A percentile compares a stretch with the other conserved stretches of the same genome.
phyloP scores from a whole-genome alignment of 78 protist genomes.

The Andalucia godoyi region DNA sequence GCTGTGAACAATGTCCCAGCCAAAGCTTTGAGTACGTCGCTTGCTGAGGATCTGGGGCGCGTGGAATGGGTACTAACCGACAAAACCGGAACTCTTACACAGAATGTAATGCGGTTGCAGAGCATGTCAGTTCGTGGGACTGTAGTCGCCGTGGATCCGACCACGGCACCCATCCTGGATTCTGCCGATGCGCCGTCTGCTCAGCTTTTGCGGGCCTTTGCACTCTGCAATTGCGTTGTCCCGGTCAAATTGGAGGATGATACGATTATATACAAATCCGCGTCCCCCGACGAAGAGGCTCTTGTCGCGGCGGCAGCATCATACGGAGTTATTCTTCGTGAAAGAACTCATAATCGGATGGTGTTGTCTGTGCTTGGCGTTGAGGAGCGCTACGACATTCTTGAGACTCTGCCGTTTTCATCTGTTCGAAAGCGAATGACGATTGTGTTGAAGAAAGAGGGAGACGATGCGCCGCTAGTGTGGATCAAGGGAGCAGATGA shows the following conservation, averaged over 20 bases:
- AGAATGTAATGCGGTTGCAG: conserved; percentile 28
- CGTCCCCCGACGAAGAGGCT: conserved; percentile 67
- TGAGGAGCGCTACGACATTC: conserved; percentile 15
- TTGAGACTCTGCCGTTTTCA: conserved; percentile 46
- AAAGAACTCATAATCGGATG: neutral
- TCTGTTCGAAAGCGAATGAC: conserved; percentile 69
- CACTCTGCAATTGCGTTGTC: neutral
- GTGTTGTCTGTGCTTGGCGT: neutral
- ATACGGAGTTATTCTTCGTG: conserved; percentile 10
- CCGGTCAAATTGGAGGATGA: neutral
- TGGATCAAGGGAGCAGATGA: conserved; percentile 66
- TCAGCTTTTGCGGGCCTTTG: neutral
- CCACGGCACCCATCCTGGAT: neutral
- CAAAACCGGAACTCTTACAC: conserved; percentile 49
- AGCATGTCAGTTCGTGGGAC: neutral
- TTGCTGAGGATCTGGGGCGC: conserved; percentile 83
- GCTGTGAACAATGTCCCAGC: conserved; percentile 7
- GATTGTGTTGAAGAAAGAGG: conserved; percentile 25
- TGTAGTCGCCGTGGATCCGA: neutral
- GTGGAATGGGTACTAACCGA: conserved; percentile 66
- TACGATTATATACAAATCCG: conserved; percentile 2
- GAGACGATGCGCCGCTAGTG: neutral
- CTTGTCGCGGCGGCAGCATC: conserved; percentile 12
- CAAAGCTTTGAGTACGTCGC: conserved; percentile 33
- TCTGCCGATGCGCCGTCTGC: neutral